Conservation (phyloP, 1,284 basidiomycete genomes). For the Trichosporon asahii region DNA sequence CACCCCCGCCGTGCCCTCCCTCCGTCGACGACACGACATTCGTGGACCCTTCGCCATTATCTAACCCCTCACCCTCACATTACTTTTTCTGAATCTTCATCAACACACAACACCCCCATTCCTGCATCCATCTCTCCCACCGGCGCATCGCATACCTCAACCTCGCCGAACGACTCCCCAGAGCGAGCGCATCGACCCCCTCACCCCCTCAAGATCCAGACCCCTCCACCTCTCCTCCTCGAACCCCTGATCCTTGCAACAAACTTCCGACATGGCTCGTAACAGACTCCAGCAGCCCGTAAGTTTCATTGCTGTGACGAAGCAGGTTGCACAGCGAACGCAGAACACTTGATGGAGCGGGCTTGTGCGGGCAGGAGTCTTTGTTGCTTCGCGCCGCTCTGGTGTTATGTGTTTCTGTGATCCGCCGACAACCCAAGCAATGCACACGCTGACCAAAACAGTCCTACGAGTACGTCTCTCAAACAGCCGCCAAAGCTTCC, state of each 20-base stretch:
- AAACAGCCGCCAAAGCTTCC: background rate
- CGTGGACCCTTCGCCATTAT: conserved; percentile 3
- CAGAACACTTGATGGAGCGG: background rate
- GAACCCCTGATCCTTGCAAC: background rate
- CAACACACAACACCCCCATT: background rate
- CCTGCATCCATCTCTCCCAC: background rate
- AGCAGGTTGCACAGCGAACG: background rate
- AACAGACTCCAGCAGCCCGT: conserved; percentile 24
- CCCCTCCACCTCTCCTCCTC: background rate
- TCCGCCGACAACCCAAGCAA: background rate
- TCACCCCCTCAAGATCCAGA: background rate
- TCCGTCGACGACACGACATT: background rate
- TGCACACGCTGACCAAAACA: background rate
- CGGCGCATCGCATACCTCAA: background rate
- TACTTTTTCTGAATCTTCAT: background rate
- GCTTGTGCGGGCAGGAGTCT: background rate
- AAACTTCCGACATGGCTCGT: conserved; percentile 22
- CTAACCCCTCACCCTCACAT: background rate
- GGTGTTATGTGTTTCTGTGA: background rate
- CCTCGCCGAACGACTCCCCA: background rate
- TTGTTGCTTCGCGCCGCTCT: background rate
- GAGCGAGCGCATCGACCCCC: background rate
- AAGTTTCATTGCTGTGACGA: conserved; percentile 5
- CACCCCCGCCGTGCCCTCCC: background rate
- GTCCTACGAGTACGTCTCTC: conserved; percentile 18